Conservation (phyloP, 2,329 filamentous ascomycete genomes). For the Cercospora citrullina region DNA sequence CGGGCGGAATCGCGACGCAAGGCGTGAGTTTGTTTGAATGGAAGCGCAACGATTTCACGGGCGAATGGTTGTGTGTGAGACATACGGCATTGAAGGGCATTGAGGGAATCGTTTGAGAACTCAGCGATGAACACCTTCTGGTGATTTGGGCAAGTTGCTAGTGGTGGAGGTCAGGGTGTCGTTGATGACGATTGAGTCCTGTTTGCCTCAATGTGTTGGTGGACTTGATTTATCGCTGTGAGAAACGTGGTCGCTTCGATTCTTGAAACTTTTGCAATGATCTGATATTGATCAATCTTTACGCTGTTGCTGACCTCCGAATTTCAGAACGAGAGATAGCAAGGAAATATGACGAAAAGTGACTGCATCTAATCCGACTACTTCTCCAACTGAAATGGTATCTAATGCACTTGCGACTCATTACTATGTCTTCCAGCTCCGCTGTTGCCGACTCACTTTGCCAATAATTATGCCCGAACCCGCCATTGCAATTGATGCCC, state of each 20-base stretch:
- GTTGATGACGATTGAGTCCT: not conserved
- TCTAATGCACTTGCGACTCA: not conserved
- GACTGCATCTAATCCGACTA: not conserved
- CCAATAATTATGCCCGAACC: not conserved
- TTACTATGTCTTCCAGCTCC: not conserved
- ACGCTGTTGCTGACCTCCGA: not conserved
- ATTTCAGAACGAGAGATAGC: not conserved
- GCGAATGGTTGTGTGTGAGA: constrained; percentile 17
- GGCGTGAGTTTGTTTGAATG: constrained; percentile 17
- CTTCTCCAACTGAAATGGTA: not conserved
- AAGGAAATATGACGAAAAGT: not conserved
- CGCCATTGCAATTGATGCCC: not conserved
- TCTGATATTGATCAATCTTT: not conserved
- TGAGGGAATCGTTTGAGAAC: constrained; percentile 14
- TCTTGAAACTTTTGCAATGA: not conserved
- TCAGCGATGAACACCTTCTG: not conserved
- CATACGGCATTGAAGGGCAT: constrained; percentile 20
- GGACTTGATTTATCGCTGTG: not conserved
- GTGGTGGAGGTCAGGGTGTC: not conserved
- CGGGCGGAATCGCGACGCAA: constrained; percentile 16
- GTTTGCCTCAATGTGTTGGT: not conserved
- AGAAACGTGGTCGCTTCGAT: not conserved
- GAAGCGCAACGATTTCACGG: constrained; percentile 4
- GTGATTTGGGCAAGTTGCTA: not conserved
- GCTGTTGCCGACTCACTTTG: not conserved